Evolutionary conservation across 73 alveolate species (phyloP).

Genomic region (Tetrahymena borealis): DNA sequence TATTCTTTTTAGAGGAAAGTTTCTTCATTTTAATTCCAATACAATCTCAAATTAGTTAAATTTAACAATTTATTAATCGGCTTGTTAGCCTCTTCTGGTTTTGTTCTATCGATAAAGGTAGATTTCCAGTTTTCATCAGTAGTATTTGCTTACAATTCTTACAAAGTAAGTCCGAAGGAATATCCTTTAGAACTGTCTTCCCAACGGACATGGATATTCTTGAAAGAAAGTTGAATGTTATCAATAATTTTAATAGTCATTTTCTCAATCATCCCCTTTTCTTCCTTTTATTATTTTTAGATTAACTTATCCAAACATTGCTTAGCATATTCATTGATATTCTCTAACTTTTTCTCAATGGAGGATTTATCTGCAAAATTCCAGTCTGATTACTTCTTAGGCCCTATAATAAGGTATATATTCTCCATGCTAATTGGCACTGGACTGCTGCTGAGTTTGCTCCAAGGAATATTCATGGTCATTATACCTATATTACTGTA

Average conservation of each 20-base stretch:
- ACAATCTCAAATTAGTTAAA: slow-evolving; percentile 51
- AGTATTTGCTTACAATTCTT: slow-evolving; percentile 76
- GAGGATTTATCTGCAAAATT: slow-evolving; percentile 33
- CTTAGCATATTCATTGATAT: slow-evolving; percentile 33
- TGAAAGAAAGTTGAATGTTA: slow-evolving; percentile 79
- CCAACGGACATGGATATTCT: slow-evolving; percentile 85
- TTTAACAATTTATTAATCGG: slow-evolving; percentile 53
- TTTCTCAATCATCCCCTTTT: slow-evolving; percentile 75
- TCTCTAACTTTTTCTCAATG: slow-evolving; percentile 44
- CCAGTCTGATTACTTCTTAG: slow-evolving; percentile 58
- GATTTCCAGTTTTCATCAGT: slow-evolving; percentile 80
- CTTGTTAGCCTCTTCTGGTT: slow-evolving; percentile 12
- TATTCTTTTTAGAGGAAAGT: background rate
- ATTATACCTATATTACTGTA: slow-evolving; percentile 74
- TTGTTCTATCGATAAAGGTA: slow-evolving; percentile 73
- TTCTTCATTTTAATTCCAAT: slow-evolving; percentile 32
- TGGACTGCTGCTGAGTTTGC: slow-evolving; percentile 82
- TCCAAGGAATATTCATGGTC: slow-evolving; percentile 89
- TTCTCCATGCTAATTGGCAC: slow-evolving; percentile 81
- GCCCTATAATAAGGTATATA: slow-evolving; percentile 71
- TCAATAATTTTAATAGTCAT: slow-evolving; percentile 83
- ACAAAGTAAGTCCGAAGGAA: slow-evolving; percentile 75
- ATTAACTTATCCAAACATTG: slow-evolving; percentile 22
- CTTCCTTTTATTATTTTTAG: slow-evolving; percentile 36
- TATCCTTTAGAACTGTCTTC: slow-evolving; percentile 49